Conservation (phyloP, 345 rosid genomes). For the Eutrema heterophyllum region DNA sequence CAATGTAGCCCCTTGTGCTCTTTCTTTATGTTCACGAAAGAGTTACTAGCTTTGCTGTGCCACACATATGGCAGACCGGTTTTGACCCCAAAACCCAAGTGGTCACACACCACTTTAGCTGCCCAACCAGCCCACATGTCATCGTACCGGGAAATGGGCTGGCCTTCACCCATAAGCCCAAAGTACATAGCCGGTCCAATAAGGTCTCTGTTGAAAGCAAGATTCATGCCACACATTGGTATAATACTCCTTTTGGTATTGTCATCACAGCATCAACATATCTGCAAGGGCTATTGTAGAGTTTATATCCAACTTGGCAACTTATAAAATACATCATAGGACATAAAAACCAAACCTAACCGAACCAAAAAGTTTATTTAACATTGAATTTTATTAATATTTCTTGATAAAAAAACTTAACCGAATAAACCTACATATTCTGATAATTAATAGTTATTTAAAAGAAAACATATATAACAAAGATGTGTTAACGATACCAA, state of each 20-base stretch:
- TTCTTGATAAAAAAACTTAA: background rate
- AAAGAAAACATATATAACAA: too few species aligned
- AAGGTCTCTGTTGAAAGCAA: slow-evolving; percentile 69
- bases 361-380: background rate
- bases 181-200: slow-evolving; percentile 91
- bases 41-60: slow-evolving; percentile 93
- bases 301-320: background rate
- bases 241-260: slow-evolving; percentile 72
- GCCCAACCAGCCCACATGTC: slow-evolving; percentile 99
- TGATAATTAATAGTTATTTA: too few species aligned
- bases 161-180: slow-evolving; percentile 91
- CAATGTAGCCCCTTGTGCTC: slow-evolving; percentile 79
- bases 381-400: background rate
- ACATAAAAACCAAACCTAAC: background rate
- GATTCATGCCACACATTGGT: slow-evolving; percentile 95
- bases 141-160: slow-evolving; percentile 80
- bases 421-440: background rate
- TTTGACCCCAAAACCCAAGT: slow-evolving; percentile 72
- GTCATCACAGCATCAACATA: slow-evolving; percentile 84
- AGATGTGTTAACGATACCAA: too few species aligned
- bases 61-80: slow-evolving; percentile 76
- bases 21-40: slow-evolving; percentile 77
- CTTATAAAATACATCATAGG: background rate
- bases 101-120: slow-evolving; percentile 79
- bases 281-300: slow-evolving; percentile 34